Conservation (phyloP, 169 alveolate genomes). For the Cryptosporidium xiaoi region DNA sequence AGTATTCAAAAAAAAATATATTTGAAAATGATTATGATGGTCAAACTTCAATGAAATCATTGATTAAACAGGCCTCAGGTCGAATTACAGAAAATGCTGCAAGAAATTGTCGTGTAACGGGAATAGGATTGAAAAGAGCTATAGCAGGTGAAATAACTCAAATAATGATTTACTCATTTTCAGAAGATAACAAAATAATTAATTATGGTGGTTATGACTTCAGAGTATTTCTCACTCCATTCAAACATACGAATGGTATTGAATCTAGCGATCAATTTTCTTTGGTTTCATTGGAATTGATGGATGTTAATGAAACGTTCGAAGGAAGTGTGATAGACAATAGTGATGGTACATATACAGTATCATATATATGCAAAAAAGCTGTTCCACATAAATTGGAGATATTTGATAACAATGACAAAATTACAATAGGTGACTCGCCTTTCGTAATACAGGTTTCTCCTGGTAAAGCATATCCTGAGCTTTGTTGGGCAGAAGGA, state of each 20-base stretch:
- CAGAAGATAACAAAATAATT: conserved; percentile 53
- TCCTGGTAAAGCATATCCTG: conserved; percentile 68
- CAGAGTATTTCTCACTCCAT: conserved; percentile 59
- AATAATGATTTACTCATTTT: conserved; percentile 35
- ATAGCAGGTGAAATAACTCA: conserved; percentile 70
- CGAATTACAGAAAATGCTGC: conserved; percentile 49
- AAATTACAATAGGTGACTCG: conserved; percentile 45
- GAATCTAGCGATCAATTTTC: conserved; percentile 10
- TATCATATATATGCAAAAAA: conserved; percentile 63
- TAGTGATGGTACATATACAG: conserved; percentile 55
- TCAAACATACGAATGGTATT: conserved; percentile 4
- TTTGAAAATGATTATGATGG: conserved; percentile 21
- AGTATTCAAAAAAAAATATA: conserved; percentile 3
- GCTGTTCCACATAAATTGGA: conserved; percentile 70
- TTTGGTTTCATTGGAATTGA: conserved; percentile 32
- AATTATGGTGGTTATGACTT: conserved; percentile 54
- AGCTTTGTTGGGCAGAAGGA: conserved; percentile 63
- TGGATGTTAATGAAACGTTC: conserved; percentile 55
- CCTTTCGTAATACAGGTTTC: conserved; percentile 51
- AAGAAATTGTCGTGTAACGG: conserved; percentile 56
- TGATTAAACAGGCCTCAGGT: conserved; percentile 67
- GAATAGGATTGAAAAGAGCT: conserved; percentile 53
- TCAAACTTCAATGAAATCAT: conserved; percentile 6
- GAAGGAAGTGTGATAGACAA: conserved; percentile 67
- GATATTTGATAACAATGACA: conserved; percentile 25